These are phyloP conservation scores for Oidiodendron maius DNA, from an alignment of 495 filamentous ascomycete species.

Conservation along the genomic window DNA sequence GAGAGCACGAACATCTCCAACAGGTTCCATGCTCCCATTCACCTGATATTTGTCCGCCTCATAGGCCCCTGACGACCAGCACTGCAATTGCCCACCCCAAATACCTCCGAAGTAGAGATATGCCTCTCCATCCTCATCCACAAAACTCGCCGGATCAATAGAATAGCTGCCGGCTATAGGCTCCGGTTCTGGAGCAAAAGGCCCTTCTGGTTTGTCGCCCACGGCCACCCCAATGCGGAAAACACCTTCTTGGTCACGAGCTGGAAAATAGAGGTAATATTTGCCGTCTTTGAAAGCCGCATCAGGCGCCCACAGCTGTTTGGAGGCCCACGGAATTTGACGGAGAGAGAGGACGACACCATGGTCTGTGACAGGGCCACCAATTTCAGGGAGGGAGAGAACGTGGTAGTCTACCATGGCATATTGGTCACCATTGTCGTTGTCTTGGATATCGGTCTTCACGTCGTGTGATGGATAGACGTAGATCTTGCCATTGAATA, in stretches of 20 bases:
- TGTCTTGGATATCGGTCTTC: constrained; percentile 54
- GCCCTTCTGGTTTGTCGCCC: constrained; percentile 46
- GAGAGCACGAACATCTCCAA: constrained; percentile 32
- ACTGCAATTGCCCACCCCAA: constrained; percentile 65
- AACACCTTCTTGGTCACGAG: constrained; percentile 48
- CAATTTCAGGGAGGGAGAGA: constrained; percentile 44
- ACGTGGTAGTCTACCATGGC: constrained; percentile 72
- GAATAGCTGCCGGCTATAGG: constrained; percentile 51
- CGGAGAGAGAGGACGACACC: constrained; percentile 44
- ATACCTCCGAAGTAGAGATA: constrained; percentile 63
- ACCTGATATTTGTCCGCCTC: constrained; percentile 26
- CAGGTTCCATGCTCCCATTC: constrained; percentile 22
- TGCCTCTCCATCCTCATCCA: constrained; percentile 53
- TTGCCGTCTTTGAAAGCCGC: constrained; percentile 52
- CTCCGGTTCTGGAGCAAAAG: constrained; percentile 38
- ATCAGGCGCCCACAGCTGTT: constrained; percentile 62
- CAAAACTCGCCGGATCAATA: constrained; percentile 60
- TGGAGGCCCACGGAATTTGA: constrained; percentile 57
- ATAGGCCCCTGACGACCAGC: constrained; percentile 43
- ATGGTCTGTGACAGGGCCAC: constrained; percentile 51
- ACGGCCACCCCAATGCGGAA: constrained; percentile 63
- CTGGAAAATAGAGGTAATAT: constrained; percentile 62
- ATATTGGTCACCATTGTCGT: constrained; percentile 80
- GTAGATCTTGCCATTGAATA: constrained; percentile 53
- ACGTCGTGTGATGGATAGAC: constrained; percentile 64